Base-by-base conservation (phyloP, 495 filamentous ascomycete genomes). In the Penicillium roqueforti region DNA sequence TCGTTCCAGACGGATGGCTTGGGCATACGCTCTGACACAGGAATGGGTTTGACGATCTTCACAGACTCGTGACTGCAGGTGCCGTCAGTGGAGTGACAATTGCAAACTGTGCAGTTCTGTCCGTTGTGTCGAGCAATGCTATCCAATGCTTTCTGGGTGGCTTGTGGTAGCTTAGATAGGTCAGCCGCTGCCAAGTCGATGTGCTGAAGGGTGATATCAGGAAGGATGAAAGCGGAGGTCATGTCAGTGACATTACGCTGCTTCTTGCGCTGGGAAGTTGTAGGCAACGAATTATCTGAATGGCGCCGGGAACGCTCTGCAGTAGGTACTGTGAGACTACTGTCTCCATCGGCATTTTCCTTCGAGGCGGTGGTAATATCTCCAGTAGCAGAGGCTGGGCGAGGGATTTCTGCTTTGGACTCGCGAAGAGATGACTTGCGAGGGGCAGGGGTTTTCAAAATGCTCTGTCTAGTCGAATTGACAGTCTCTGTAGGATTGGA, bases 21-120 rank as follows among this genome's bases (percentile, higher is more conserved):
- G 6, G 75, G 77, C 69, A 80, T 77, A 48, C 87, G 83, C 44
- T 87, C 80, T 0, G 87, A 86, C 38, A 88, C 87, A 2, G 89
- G 87, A 34, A 88, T 63, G 1, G 87, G 88, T 53, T 83, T 86
- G 36, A 84, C 73, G 29, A 89, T 76, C 3, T 71, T 78, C 54
- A 92, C 71, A 4, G 78, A 74, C 53, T 82, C 81, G 22, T 71
- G 65, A 37, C 70, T 68, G 53, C 69, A 70, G 28, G 55, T 37
- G 25, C 68, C 63, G 25, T 67, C 68, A 8, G 75, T 63, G 44
- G 77, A 71, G 20, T 77, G 68, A 48, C 83, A 74, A 51, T 81
- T 76, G 68, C 89, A 95, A 26, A 91, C 79, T 19, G 80, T 84
- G 75, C 89, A 92, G 67, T 88, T 88, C 43, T 78, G 75, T 44